Evolutionary conservation across 1,139 yeast genomes (phyloP).

Genomic region (Eremothecium gossypii): DNA sequence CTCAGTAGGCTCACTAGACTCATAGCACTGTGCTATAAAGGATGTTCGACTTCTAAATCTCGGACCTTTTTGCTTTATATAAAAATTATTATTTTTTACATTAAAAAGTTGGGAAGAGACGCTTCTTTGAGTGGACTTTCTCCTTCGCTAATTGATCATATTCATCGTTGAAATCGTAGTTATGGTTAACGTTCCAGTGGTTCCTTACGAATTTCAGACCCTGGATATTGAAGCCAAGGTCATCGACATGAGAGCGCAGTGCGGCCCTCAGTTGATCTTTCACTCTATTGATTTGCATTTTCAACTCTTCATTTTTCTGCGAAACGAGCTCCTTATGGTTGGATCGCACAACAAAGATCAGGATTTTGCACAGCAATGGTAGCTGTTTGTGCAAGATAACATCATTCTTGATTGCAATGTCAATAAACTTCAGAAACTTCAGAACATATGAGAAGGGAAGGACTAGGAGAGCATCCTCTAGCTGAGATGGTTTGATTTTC

Average conservation of each 20-base stretch:
- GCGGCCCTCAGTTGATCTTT: slow-evolving; percentile 48
- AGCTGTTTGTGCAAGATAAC: slow-evolving; percentile 40
- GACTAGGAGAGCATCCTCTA: slow-evolving; percentile 86
- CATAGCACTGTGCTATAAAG: too few relatives aligned
- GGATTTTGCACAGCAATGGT: slow-evolving; percentile 60
- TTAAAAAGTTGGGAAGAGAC: slow-evolving; percentile 44
- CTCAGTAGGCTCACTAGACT: too few relatives aligned
- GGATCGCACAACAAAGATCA: slow-evolving; percentile 61
- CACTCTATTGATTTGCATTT: slow-evolving; percentile 49
- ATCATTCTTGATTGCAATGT: slow-evolving; percentile 56
- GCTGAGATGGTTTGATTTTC: slow-evolving; percentile 70
- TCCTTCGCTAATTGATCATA: slow-evolving; percentile 47
- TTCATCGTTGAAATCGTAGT: slow-evolving; percentile 65
- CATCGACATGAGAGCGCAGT: slow-evolving; percentile 43
- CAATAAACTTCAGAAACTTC: slow-evolving; percentile 60
- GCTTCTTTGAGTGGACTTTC: slow-evolving; percentile 53
- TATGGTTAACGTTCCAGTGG: slow-evolving; percentile 75
- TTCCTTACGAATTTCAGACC: slow-evolving; percentile 66
- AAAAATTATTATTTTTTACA: background rate
- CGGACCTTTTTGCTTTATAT: too few relatives aligned
- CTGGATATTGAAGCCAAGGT: slow-evolving; percentile 78
- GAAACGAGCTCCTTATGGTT: slow-evolving; percentile 69
- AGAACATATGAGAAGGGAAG: slow-evolving; percentile 81
- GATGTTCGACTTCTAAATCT: too few relatives aligned
- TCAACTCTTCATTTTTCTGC: slow-evolving; percentile 55